phyloP scores from a whole-genome alignment of 2,329 filamentous ascomycete species.

The Aspergillus sp. region DNA sequence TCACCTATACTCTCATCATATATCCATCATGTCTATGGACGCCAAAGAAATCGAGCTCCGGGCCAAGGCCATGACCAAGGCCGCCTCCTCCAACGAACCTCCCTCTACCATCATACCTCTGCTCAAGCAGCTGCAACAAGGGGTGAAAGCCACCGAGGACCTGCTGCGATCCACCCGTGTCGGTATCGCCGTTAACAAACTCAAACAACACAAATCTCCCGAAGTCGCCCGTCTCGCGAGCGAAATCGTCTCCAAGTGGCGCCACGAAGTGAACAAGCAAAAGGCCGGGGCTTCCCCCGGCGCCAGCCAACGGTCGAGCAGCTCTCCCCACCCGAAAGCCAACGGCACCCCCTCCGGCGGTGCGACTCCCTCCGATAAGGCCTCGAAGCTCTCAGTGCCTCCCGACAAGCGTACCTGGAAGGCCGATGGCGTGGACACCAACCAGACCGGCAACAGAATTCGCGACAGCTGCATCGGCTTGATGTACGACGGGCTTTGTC shows the following conservation, averaged over 20 bases:
- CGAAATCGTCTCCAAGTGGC: constrained; percentile 75
- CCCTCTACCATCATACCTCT: constrained; percentile 70
- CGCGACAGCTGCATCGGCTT: constrained; percentile 87
- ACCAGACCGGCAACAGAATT: constrained; percentile 70
- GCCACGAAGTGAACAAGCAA: constrained; percentile 51
- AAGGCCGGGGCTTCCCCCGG: constrained; percentile 44
- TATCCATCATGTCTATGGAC: constrained; percentile 60
- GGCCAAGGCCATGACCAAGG: constrained; percentile 79
- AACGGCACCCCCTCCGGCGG: constrained; percentile 55
- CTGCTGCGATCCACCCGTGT: constrained; percentile 88
- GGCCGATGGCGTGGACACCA: constrained; percentile 75
- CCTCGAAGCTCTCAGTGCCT: constrained; percentile 57
- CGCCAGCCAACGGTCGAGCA: constrained; percentile 42
- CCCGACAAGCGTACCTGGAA: constrained; percentile 80
- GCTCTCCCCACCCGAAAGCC: constrained; percentile 48
- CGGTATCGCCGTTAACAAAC: constrained; percentile 84
- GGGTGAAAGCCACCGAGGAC: constrained; percentile 82
- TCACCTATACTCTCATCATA: neutral
- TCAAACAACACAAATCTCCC: constrained; percentile 75
- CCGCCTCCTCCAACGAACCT: constrained; percentile 72
- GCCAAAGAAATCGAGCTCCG: constrained; percentile 76
- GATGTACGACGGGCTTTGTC: constrained; percentile 88
- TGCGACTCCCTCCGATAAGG: constrained; percentile 49
- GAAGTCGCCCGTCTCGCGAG: constrained; percentile 72
- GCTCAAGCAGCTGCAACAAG: constrained; percentile 75